Evolutionary conservation across 495 filamentous ascomycete genomes (phyloP), one percentile per base, ranked within the genome.

Genomic region (Penicillium angulare): DNA sequence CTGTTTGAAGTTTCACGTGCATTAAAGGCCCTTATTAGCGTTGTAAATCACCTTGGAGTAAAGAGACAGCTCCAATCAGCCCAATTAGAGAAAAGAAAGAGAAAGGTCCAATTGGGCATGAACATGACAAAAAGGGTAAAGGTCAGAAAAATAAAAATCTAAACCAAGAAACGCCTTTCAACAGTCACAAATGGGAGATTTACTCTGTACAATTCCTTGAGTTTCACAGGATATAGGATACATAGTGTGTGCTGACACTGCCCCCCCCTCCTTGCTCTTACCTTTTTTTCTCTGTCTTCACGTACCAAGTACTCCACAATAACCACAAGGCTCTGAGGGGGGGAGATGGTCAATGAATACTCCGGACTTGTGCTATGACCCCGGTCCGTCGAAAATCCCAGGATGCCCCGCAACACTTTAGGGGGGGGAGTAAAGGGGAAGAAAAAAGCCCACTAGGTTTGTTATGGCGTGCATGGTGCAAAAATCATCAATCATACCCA

Each of bases 1-100:
- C 20, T 20, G 16, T 7, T 43, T 43, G 31, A 52, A 53, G 57
- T 50, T 55, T 46, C 54, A 48, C 45, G 54, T 58, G 61, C 61
- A 58, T 38, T 18, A 52, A 38, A 13, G 51, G 54, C 53, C 45
- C 51, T 35, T 57, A 60, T 57, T 48, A 39, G 36, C 9, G 29
- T 45, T 34, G 48, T 43, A 43, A 49, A 56, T 62, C 56, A 62
- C 46, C 48, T 36, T 34, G 27, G 27, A 31, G 27, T 31, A 2
- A 31, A 6, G n/a, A n/a, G n/a, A n/a, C n/a, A n/a, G n/a, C n/a
- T n/a, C n/a, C n/a, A n/a, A n/a, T n/a, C n/a, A n/a, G n/a, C n/a
- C n/a, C n/a, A n/a, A n/a, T n/a, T n/a, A n/a, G n/a, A n/a, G n/a
- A n/a, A n/a, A n/a, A n/a, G n/a, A n/a, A n/a, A n/a, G n/a, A n/a